phyloP scores from a whole-genome alignment of 345 rosid genomes.

The Linum trigynum region DNA sequence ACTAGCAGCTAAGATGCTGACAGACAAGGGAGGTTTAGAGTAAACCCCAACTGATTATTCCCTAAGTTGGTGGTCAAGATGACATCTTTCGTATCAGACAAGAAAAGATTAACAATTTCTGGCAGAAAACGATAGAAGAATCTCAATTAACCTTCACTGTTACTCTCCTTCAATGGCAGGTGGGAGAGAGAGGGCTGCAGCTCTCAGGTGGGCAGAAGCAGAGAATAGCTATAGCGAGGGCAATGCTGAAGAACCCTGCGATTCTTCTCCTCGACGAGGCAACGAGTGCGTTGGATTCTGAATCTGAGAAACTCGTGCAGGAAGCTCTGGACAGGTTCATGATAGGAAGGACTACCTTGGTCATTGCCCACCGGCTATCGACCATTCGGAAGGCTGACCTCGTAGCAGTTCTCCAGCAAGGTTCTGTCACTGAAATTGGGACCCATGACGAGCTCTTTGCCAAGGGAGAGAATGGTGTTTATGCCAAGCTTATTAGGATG shows the following conservation, averaged over 20 bases:
- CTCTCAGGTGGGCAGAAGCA: constrained; percentile 85
- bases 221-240: constrained; percentile 65
- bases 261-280: constrained; percentile 58
- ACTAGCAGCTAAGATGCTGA: not conserved
- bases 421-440: constrained; percentile 47
- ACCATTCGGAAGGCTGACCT: constrained; percentile 44
- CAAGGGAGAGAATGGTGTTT: constrained; percentile 34
- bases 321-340: constrained; percentile 54
- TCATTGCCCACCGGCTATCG: constrained; percentile 62
- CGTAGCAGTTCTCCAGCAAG: constrained; percentile 45
- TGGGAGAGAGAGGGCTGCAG: constrained; percentile 35
- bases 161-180: not conserved
- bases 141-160: not conserved
- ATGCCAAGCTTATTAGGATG: constrained; percentile 31
- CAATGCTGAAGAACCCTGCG: constrained; percentile 49
- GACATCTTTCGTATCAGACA: not conserved
- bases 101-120: no score
- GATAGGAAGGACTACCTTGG: constrained; percentile 37
- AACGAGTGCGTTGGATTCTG: constrained; percentile 55
- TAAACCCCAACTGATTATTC: not conserved
- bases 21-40: not conserved
- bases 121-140: no score
- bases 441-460: constrained; percentile 43
- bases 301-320: constrained; percentile 49
- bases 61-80: not conserved